Percentiles rank a stretch among this genome's conserved stretches.
phyloP scores from a whole-genome alignment of 2,329 filamentous ascomycete species.

The Cladophialophora exuberans region DNA sequence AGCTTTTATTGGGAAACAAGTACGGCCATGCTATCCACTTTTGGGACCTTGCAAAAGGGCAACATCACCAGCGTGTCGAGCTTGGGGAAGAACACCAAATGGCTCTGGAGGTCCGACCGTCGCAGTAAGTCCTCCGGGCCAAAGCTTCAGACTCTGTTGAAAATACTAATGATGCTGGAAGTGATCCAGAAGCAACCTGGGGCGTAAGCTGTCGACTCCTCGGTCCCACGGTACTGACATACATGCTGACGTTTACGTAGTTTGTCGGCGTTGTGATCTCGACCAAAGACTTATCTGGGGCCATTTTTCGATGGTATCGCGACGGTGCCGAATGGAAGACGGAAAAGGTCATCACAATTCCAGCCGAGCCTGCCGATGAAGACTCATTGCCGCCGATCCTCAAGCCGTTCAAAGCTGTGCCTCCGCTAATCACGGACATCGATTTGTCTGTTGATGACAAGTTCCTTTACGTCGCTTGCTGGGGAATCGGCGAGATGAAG shows the following conservation, averaged over 20 bases:
- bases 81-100: constrained; percentile 14
- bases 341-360: constrained; percentile 59
- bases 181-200: constrained; percentile 14
- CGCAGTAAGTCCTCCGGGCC: no score
- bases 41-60: constrained; percentile 1
- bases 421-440: constrained; percentile 11
- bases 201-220: no score
- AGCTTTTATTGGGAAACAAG: constrained; percentile 10
- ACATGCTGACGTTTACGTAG: no score
- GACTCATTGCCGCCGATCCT: constrained; percentile 4
- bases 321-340: constrained; percentile 40
- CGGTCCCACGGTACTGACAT: no score
- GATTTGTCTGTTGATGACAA: constrained; percentile 14
- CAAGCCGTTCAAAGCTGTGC: constrained; percentile 9
- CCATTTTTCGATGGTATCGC: constrained; percentile 10
- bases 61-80: constrained; percentile 7
- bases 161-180: no score
- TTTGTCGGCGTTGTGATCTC: constrained; percentile 10
- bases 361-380: constrained; percentile 51
- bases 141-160: no score
- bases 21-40: constrained; percentile 15
- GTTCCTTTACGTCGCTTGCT: constrained; percentile 15
- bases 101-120: constrained; percentile 8
- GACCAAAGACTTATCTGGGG: constrained; percentile 11
- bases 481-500: constrained; percentile 13